phyloP scores from a whole-genome alignment of 768 basidiomycete species.

The Ramaria sp. region DNA sequence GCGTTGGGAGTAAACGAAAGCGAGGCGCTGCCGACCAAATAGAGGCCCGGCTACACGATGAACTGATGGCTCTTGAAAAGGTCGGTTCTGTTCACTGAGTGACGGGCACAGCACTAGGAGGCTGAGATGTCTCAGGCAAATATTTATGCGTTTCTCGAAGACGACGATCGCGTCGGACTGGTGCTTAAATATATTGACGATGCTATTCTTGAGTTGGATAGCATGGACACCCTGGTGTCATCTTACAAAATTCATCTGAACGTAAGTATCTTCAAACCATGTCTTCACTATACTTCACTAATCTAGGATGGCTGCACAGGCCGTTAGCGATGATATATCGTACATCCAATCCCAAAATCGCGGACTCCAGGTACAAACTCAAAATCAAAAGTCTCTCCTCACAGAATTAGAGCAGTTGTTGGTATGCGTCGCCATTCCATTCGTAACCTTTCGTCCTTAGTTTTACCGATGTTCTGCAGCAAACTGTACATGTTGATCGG shows the following conservation, averaged over 20 bases:
- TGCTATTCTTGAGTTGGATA: conserved; percentile 79
- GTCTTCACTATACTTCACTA: conserved; percentile 9
- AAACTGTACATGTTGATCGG: conserved; percentile 89
- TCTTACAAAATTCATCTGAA: conserved; percentile 96
- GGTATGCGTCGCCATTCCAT: conserved; percentile 30
- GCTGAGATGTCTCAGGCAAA: conserved; percentile 54
- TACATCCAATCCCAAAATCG: conserved; percentile 96
- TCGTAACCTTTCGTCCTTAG: not conserved
- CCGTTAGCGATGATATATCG: conserved; percentile 88
- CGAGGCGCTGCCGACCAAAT: conserved; percentile 83
- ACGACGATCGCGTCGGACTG: conserved; percentile 78
- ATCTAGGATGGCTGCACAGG: conserved; percentile 34
- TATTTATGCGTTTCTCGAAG: conserved; percentile 94
- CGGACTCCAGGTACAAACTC: conserved; percentile 93
- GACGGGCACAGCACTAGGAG: not conserved
- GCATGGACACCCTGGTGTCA: conserved; percentile 79
- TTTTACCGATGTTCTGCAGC: conserved; percentile 31
- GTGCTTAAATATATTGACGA: conserved; percentile 88
- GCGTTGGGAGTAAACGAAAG: conserved; percentile 45
- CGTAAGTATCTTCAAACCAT: conserved; percentile 34
- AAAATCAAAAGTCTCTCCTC: conserved; percentile 83
- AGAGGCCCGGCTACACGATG: conserved; percentile 80
- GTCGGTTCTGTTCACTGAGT: conserved; percentile 29
- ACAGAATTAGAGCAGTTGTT: conserved; percentile 81
- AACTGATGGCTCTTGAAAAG: conserved; percentile 88